Conservation (phyloP, 495 filamentous ascomycete genomes). For the Lepraria neglecta region DNA sequence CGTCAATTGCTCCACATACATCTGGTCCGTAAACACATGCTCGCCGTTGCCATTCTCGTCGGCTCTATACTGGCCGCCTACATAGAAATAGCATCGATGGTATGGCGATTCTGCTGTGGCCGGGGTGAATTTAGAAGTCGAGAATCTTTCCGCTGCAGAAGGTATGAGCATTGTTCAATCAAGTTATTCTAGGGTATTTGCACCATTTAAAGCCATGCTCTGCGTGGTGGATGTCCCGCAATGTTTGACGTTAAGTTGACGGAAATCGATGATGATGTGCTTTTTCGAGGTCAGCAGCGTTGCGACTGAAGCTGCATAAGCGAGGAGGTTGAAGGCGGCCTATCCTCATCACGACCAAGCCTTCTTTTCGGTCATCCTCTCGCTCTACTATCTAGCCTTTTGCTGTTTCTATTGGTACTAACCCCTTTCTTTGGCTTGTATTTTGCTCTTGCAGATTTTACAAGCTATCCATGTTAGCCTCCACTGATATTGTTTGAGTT, state of each 20-base stretch:
- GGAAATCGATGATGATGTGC: background rate
- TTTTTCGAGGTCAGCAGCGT: background rate
- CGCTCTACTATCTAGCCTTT: too few species aligned
- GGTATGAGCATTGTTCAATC: background rate
- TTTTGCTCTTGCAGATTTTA: too few species aligned
- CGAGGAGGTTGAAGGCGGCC: too few species aligned
- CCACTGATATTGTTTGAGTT: too few species aligned
- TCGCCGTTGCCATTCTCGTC: slow-evolving; percentile 28
- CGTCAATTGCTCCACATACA: slow-evolving; percentile 52
- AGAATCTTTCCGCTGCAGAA: background rate
- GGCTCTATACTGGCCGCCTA: slow-evolving; percentile 41
- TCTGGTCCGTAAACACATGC: slow-evolving; percentile 43
- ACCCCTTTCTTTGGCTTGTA: too few species aligned
- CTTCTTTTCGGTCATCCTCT: too few species aligned
- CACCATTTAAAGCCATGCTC: background rate
- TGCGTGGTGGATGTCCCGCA: background rate
- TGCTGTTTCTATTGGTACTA: too few species aligned
- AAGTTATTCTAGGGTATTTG: background rate
- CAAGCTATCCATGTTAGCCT: too few species aligned
- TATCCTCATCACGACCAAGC: too few species aligned
- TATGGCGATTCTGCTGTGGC: background rate
- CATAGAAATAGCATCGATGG: slow-evolving; percentile 42
- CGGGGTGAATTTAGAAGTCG: background rate
- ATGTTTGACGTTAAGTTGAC: background rate
- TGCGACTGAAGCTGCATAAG: background rate